Conservation (phyloP, 495 filamentous ascomycete genomes). For the Articulospora tetracladia region DNA sequence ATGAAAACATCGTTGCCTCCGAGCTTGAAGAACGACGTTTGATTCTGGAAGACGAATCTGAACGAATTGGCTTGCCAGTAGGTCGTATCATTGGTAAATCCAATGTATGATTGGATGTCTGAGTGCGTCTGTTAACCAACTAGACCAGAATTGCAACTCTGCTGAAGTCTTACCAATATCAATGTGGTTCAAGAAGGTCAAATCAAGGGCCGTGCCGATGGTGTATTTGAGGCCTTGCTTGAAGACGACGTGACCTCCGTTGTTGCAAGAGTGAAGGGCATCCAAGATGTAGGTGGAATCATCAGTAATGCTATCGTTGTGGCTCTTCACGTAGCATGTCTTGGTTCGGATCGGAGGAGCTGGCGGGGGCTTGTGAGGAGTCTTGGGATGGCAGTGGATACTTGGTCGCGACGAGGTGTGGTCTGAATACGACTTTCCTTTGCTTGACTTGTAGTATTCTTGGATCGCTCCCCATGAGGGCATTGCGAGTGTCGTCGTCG, state of each 20-base stretch:
- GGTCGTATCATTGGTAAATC: conserved; percentile 60
- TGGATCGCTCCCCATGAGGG: conserved; percentile 12
- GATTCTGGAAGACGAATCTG: conserved; percentile 59
- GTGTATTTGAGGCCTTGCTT: conserved; percentile 48
- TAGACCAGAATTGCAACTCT: not conserved
- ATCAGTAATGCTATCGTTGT: conserved; percentile 45
- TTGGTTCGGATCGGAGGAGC: conserved; percentile 20
- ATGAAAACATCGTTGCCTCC: conserved; percentile 66
- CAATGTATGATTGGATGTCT: conserved; percentile 49
- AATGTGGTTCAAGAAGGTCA: conserved; percentile 60
- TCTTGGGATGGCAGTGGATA: conserved; percentile 26
- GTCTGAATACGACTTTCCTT: conserved; percentile 1
- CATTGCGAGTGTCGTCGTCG: conserved; percentile 14
- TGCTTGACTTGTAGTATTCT: not conserved
- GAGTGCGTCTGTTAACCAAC: conserved; percentile 12
- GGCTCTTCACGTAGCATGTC: conserved; percentile 31
- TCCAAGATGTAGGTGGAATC: conserved; percentile 55
- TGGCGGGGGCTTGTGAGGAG: conserved; percentile 24
- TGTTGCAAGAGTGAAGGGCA: conserved; percentile 59
- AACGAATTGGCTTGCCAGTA: conserved; percentile 66
- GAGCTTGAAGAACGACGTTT: conserved; percentile 65
- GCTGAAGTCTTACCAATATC: conserved; percentile 40
- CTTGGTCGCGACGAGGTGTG: conserved; percentile 26
- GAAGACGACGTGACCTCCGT: conserved; percentile 65
- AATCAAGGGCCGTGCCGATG: conserved; percentile 61